Conservation (phyloP, 2,329 filamentous ascomycete genomes). For the Microdochium nivale region DNA sequence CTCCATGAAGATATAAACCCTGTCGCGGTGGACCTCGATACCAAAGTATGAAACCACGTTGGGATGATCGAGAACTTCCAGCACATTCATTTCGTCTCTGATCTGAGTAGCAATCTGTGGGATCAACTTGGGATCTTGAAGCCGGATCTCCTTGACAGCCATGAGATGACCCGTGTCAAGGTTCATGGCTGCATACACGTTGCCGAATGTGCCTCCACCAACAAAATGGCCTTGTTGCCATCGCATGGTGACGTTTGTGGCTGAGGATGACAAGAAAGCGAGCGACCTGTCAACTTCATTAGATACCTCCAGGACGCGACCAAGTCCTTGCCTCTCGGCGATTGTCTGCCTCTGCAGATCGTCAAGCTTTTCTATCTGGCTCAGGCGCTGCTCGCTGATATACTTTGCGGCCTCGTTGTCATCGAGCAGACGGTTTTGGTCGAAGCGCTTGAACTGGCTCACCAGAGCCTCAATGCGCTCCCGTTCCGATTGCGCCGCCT, state of each 20-base stretch:
- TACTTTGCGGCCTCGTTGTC: slow-evolving; percentile 78
- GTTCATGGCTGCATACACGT: slow-evolving; percentile 95
- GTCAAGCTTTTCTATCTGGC: slow-evolving; percentile 68
- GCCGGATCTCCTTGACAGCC: slow-evolving; percentile 96
- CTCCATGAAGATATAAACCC: slow-evolving; percentile 99
- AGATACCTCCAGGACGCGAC: slow-evolving; percentile 83
- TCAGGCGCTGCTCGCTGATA: slow-evolving; percentile 67
- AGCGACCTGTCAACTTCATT: slow-evolving; percentile 95
- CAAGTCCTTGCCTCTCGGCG: slow-evolving; percentile 77
- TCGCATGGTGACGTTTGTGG: slow-evolving; percentile 88
- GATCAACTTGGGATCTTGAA: slow-evolving; percentile 94
- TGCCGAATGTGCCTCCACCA: slow-evolving; percentile 92
- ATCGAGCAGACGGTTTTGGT: slow-evolving; percentile 63
- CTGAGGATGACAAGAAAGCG: slow-evolving; percentile 85
- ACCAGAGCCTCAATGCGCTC: slow-evolving; percentile 75
- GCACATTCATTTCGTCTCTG: slow-evolving; percentile 90
- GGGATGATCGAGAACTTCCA: slow-evolving; percentile 92
- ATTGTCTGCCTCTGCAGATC: slow-evolving; percentile 69
- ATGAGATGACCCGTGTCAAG: slow-evolving; percentile 92
- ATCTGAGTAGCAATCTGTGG: slow-evolving; percentile 92
- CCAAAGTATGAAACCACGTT: slow-evolving; percentile 98
- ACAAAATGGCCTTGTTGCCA: slow-evolving; percentile 99
- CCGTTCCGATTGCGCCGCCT: slow-evolving; percentile 90
- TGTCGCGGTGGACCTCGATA: slow-evolving; percentile 95
- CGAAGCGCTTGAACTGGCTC: slow-evolving; percentile 67